Percentiles rank a stretch among this genome's conserved stretches.
phyloP scores from a whole-genome alignment of 805 yeast species.

The Saturnispora saitoi region DNA sequence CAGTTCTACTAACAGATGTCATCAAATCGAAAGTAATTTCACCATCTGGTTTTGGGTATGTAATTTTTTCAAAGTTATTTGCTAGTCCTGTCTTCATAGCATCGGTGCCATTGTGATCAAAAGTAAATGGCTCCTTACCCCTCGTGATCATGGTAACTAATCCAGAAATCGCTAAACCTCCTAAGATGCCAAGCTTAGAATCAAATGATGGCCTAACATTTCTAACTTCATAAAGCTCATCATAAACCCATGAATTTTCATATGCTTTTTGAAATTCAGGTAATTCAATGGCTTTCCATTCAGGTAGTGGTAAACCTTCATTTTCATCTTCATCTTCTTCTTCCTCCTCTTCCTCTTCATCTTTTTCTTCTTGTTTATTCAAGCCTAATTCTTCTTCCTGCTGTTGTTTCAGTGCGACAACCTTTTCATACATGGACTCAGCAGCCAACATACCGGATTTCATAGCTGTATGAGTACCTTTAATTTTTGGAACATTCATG shows the following conservation, averaged over 20 bases:
- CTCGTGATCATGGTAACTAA: constrained; percentile 66
- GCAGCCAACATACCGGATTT: constrained; percentile 95
- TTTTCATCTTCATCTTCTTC: constrained; percentile 34
- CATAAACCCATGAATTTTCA: constrained; percentile 73
- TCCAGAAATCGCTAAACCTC: constrained; percentile 83
- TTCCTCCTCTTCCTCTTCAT: constrained; percentile 33
- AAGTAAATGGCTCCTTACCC: constrained; percentile 86
- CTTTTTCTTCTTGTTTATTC: constrained; percentile 24
- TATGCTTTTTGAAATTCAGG: constrained; percentile 54
- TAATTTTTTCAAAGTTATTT: constrained; percentile 54
- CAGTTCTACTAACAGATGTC: constrained; percentile 94
- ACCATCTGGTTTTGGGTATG: constrained; percentile 96
- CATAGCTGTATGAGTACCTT: constrained; percentile 97
- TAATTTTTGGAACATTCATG: constrained; percentile 93
- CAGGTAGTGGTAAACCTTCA: constrained; percentile 29
- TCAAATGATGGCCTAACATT: constrained; percentile 90
- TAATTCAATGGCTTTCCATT: constrained; percentile 41
- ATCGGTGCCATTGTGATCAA: constrained; percentile 59
- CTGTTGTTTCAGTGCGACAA: constrained; percentile 38
- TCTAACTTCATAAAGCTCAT: constrained; percentile 78
- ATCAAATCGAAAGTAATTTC: constrained; percentile 80
- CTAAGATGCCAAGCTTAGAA: constrained; percentile 61
- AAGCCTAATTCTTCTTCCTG: constrained; percentile 33
- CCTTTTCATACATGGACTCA: constrained; percentile 52
- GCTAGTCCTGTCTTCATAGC: constrained; percentile 67